These are phyloP conservation scores for Erythrophleum ivorense DNA, from an alignment of 331 rosid species.

Conservation along the genomic window DNA sequence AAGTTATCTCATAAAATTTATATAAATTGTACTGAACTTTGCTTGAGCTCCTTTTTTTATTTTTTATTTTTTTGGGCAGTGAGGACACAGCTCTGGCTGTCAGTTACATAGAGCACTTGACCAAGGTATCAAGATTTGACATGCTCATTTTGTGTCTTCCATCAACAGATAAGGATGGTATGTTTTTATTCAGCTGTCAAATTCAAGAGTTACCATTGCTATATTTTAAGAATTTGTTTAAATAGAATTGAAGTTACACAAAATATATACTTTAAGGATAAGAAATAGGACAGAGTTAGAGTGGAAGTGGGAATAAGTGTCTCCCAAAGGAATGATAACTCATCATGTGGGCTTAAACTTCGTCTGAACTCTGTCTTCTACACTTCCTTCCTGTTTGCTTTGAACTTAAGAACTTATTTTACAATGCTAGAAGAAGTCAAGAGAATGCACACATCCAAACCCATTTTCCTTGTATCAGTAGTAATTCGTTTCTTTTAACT, in stretches of 20 bases:
- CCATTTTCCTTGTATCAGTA: neutral
- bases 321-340: neutral
- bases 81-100: conserved; percentile 75
- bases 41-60: conserved; percentile 35
- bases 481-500: conserved; percentile 4
- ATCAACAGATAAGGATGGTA: conserved; percentile 72
- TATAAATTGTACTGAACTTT: conserved; percentile 24
- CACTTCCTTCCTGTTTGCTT: neutral
- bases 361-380: neutral
- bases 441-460: conserved; percentile 5
- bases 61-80: conserved; percentile 42
- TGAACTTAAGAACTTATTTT: neutral
- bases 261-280: neutral
- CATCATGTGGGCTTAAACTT: neutral
- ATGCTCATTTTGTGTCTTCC: conserved; percentile 65
- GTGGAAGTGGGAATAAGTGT: neutral
- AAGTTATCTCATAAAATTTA: conserved; percentile 10
- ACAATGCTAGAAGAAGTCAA: neutral
- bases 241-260: neutral
- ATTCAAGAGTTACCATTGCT: conserved; percentile 14
- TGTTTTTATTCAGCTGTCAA: conserved; percentile 27
- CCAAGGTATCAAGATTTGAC: conserved; percentile 42
- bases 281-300: neutral
- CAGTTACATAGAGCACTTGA: conserved; percentile 67
- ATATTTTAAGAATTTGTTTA: neutral